Evolutionary conservation across 345 rosid genomes (phyloP).

Genomic region (Angophora floribunda): DNA sequence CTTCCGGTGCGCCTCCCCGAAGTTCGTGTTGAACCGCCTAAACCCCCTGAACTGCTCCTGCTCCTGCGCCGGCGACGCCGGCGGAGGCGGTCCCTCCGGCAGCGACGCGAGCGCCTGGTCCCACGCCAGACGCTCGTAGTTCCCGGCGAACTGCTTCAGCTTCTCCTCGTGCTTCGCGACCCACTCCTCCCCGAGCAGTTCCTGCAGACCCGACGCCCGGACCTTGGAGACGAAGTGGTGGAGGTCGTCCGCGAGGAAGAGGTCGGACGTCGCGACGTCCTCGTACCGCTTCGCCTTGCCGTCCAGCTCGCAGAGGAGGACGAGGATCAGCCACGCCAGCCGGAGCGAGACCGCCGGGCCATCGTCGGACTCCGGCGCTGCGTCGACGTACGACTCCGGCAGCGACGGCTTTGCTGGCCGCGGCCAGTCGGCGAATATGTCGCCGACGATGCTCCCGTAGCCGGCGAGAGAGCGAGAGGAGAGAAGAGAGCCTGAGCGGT

Average conservation of each 20-base stretch:
- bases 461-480: conserved; percentile 26
- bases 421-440: conserved; percentile 30
- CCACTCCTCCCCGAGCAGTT: conserved; percentile 61
- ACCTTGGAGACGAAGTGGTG: conserved; percentile 37
- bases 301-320: conserved; percentile 61
- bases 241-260: conserved; percentile 65
- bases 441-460: conserved; percentile 25
- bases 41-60: conserved; percentile 2
- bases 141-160: conserved; percentile 31
- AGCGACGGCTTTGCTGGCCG: conserved; percentile 15
- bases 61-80: conserved; percentile 15
- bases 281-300: conserved; percentile 47
- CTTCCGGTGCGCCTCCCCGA: conserved; percentile 37
- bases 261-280: conserved; percentile 33
- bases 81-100: conserved; percentile 10
- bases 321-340: conserved; percentile 49
- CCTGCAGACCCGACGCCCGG: conserved; percentile 33
- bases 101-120: conserved; percentile 17
- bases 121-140: conserved; percentile 59
- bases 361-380: background rate
- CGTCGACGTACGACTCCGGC: conserved; percentile 32
- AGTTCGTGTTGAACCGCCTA: conserved; percentile 22
- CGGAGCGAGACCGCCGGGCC: conserved; percentile 15
- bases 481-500: too few relatives aligned
- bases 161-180: conserved; percentile 32